These are phyloP conservation scores for Malassezia pachydermatis DNA, from an alignment of 1,284 basidiomycete genomes.

Conservation along the genomic window DNA sequence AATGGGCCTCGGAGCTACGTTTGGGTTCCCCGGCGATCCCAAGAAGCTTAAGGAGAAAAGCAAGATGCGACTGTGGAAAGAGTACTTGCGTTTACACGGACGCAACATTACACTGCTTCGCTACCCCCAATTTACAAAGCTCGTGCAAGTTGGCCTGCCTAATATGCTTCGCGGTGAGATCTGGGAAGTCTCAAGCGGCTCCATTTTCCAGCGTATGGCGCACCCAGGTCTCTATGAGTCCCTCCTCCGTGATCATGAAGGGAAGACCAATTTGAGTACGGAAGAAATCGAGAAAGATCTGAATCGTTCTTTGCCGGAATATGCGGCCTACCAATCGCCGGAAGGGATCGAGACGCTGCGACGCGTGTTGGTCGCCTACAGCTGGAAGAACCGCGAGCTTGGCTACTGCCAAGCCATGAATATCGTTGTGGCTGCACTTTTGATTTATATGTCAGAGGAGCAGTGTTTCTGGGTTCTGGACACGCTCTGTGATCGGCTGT, in stretches of 20 bases:
- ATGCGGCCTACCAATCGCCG: constrained; percentile 39
- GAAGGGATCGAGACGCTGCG: constrained; percentile 57
- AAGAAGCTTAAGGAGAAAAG: constrained; percentile 66
- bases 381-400: constrained; percentile 84
- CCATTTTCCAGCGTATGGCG: constrained; percentile 72
- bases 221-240: constrained; percentile 76
- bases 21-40: constrained; percentile 48
- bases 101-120: constrained; percentile 82
- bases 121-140: constrained; percentile 88
- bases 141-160: constrained; percentile 92
- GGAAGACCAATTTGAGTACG: constrained; percentile 73
- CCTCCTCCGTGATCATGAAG: constrained; percentile 68
- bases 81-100: constrained; percentile 66
- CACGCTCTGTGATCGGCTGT: constrained; percentile 81
- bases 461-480: constrained; percentile 97
- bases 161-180: constrained; percentile 90
- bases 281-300: constrained; percentile 99
- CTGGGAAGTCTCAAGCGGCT: constrained; percentile 95
- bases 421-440: constrained; percentile 77
- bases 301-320: constrained; percentile 56
- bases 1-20: constrained; percentile 41
- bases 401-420: constrained; percentile 49
- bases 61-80: constrained; percentile 92
- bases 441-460: constrained; percentile 98
- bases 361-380: constrained; percentile 88